Conservation (phyloP, 805 yeast species). For the Helenozyma rhizophorensis region DNA sequence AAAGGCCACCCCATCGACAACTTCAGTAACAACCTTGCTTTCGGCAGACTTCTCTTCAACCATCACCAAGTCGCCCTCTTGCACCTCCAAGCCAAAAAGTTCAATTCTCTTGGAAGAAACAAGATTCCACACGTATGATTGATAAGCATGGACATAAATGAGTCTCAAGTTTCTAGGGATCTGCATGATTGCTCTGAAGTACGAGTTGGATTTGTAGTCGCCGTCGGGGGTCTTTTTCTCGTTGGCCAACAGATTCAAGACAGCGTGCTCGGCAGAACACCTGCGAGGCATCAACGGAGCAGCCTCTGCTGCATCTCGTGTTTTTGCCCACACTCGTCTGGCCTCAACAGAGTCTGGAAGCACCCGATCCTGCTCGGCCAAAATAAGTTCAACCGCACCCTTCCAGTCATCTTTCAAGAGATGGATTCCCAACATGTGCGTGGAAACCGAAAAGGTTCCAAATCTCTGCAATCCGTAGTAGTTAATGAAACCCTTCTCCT, state of each 20-base stretch:
- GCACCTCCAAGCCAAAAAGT: slow-evolving; percentile 62
- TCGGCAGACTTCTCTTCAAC: slow-evolving; percentile 24
- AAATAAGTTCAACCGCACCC: slow-evolving; percentile 69
- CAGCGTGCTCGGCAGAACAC: slow-evolving; percentile 78
- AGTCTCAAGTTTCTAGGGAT: slow-evolving; percentile 89
- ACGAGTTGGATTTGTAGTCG: slow-evolving; percentile 48
- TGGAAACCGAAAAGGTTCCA: slow-evolving; percentile 91
- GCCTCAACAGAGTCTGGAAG: slow-evolving; percentile 81
- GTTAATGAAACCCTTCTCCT: slow-evolving; percentile 76
- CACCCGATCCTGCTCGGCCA: slow-evolving; percentile 82
- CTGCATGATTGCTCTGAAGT: slow-evolving; percentile 75
- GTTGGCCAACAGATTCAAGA: slow-evolving; percentile 57
- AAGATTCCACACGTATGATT: slow-evolving; percentile 90
- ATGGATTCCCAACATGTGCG: slow-evolving; percentile 78
- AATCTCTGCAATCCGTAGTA: slow-evolving; percentile 98
- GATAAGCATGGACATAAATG: slow-evolving; percentile 97
- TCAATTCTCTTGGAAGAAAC: slow-evolving; percentile 76
- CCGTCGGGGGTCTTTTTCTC: slow-evolving; percentile 43
- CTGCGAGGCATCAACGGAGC: slow-evolving; percentile 78
- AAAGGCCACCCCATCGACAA: slow-evolving; percentile 45
- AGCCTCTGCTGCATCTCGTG: slow-evolving; percentile 61
- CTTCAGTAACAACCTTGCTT: slow-evolving; percentile 9
- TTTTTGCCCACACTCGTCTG: slow-evolving; percentile 74
- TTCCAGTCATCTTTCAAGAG: slow-evolving; percentile 74
- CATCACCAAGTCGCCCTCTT: slow-evolving; percentile 77